Evolutionary conservation across 2,329 filamentous ascomycete genomes (phyloP).

Genomic region (Aspergillus persii): DNA sequence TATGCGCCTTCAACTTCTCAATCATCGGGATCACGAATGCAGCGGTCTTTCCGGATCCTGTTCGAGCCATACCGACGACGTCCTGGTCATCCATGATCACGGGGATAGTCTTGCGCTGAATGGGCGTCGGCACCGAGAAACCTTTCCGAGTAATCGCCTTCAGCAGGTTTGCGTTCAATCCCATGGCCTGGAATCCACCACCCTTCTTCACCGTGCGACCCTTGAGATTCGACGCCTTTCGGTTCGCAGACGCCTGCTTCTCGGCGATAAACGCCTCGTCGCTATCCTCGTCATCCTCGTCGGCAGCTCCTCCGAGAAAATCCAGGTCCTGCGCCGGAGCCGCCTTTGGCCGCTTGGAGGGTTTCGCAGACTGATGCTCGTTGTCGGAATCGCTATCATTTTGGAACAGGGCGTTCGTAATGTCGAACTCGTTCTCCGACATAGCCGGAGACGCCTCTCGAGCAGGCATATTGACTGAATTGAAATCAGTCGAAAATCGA

Average conservation of each 20-base stretch:
- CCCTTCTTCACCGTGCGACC: conserved; percentile 89
- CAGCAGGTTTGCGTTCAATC: conserved; percentile 75
- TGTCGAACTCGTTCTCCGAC: conserved; percentile 91
- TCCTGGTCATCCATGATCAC: conserved; percentile 85
- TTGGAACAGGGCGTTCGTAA: conserved; percentile 73
- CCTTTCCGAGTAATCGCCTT: conserved; percentile 92
- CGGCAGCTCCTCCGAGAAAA: conserved; percentile 53
- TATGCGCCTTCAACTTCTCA: conserved; percentile 85
- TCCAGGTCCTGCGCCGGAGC: conserved; percentile 40
- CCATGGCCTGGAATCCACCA: conserved; percentile 95
- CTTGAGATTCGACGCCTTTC: conserved; percentile 78
- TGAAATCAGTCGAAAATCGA: not conserved
- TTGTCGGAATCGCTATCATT: conserved; percentile 51
- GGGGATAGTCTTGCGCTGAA: conserved; percentile 95
- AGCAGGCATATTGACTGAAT: conserved; percentile 58
- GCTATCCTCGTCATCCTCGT: conserved; percentile 54
- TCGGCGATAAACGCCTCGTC: conserved; percentile 91
- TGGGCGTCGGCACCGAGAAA: conserved; percentile 93
- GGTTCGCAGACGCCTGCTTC: conserved; percentile 80
- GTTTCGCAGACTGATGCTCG: conserved; percentile 27
- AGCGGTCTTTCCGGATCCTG: conserved; percentile 97
- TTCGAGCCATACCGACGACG: conserved; percentile 98
- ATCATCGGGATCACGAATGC: conserved; percentile 99
- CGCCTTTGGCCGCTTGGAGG: conserved; percentile 51
- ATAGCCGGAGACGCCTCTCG: conserved; percentile 75